phyloP scores from a whole-genome alignment of 2,329 filamentous ascomycete genomes.

The Claviceps sp. region DNA sequence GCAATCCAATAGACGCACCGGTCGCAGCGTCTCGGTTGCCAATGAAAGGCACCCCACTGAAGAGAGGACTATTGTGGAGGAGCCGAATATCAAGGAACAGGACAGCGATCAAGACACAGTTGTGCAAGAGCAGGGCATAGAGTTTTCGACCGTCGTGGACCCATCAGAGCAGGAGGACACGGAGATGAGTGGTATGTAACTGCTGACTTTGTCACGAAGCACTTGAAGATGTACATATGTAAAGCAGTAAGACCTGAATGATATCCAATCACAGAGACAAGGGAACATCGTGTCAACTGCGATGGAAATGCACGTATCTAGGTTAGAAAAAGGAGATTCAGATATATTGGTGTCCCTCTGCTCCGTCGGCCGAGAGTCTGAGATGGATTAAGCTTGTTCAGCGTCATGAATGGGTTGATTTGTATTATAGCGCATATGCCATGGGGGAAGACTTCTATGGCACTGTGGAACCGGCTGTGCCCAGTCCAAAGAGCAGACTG shows the following conservation, averaged over 20 bases:
- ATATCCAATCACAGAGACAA: neutral
- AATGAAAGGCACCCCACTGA: constrained; percentile 19
- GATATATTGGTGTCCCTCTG: neutral
- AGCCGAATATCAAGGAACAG: constrained; percentile 35
- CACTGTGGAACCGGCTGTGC: constrained; percentile 12
- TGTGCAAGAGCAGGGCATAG: constrained; percentile 18
- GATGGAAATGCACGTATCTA: neutral
- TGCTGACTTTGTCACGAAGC: neutral
- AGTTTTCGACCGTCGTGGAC: constrained; percentile 26
- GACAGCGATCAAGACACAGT: constrained; percentile 23
- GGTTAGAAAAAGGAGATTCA: neutral
- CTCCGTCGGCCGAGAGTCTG: neutral
- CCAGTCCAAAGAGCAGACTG: constrained; percentile 43
- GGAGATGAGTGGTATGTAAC: constrained; percentile 12
- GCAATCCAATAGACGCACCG: constrained; percentile 24
- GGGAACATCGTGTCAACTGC: neutral
- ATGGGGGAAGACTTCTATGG: neutral
- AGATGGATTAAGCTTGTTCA: too few relatives aligned
- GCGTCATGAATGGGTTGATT: too few relatives aligned
- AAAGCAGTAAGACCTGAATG: neutral
- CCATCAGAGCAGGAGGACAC: constrained; percentile 27
- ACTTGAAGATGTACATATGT: too few relatives aligned
- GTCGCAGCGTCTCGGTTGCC: constrained; percentile 29
- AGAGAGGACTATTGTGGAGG: constrained; percentile 27
- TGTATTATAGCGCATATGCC: neutral